Evolutionary conservation across 768 basidiomycete species (phyloP).

Genomic region (Mycena capillaripes): DNA sequence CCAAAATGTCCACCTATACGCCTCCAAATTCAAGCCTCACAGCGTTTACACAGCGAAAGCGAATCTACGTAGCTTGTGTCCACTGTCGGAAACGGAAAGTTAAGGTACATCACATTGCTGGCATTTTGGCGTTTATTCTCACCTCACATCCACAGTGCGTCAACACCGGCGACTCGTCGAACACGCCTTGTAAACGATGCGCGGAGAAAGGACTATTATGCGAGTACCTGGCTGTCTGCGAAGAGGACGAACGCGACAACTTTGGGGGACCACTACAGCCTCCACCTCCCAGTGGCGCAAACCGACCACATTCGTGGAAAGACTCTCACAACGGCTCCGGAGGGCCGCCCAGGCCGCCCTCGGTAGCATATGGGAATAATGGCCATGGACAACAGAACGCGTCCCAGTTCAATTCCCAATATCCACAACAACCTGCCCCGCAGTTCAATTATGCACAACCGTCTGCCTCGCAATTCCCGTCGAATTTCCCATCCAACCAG

Average conservation of each 20-base stretch:
- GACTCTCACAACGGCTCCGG: no score
- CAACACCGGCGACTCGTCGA: not conserved
- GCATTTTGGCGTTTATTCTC: not conserved
- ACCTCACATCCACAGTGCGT: not conserved
- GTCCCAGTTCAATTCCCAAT: no score
- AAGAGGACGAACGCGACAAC: slow-evolving; percentile 3
- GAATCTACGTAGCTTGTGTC: not conserved
- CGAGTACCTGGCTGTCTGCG: not conserved
- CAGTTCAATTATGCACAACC: no score
- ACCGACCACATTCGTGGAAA: no score
- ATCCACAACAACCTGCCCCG: no score
- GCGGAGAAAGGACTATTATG: not conserved
- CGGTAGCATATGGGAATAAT: no score
- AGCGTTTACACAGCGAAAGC: not conserved
- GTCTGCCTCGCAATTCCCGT: no score
- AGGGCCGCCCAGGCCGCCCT: no score
- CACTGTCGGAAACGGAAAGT: not conserved
- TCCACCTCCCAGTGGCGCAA: not conserved
- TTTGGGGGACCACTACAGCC: not conserved
- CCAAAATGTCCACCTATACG: not conserved
- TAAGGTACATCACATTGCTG: not conserved
- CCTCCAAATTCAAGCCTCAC: not conserved
- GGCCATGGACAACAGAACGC: no score
- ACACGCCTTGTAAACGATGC: not conserved
- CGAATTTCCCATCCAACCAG: no score